Conservation (phyloP, 306 rosid species). For the Quercus ilex region DNA sequence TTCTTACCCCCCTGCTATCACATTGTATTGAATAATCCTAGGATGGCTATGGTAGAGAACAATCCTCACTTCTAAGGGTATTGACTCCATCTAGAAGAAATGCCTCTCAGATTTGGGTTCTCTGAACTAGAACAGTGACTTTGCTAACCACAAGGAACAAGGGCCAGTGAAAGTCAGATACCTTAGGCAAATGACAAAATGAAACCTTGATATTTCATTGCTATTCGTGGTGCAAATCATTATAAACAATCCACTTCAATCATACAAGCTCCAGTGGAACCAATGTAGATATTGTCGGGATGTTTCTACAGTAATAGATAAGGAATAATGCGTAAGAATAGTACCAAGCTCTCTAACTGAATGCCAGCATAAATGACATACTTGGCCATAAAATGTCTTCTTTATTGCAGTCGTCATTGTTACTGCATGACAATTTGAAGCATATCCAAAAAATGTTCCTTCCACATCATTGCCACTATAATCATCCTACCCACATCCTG, state of each 20-base stretch:
- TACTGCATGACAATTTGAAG: too few relatives aligned
- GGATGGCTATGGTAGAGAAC: neutral
- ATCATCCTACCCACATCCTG: too few relatives aligned
- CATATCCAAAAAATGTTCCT: too few relatives aligned
- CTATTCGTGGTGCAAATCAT: too few relatives aligned
- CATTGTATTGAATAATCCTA: neutral
- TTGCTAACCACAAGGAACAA: neutral
- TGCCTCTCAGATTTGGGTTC: neutral
- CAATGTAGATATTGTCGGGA: neutral
- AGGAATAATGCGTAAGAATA: neutral
- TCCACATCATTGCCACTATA: too few relatives aligned
- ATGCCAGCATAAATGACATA: neutral
- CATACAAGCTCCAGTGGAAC: too few relatives aligned
- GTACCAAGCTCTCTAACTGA: neutral
- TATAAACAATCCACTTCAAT: too few relatives aligned
- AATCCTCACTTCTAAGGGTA: neutral
- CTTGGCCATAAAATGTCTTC: neutral
- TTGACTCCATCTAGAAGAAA: neutral
- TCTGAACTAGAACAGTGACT: neutral
- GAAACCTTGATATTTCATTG: too few relatives aligned
- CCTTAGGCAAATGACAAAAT: neutral
- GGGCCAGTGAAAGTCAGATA: neutral
- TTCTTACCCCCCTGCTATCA: neutral
- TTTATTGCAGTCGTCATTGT: too few relatives aligned
- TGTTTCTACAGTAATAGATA: neutral